These are phyloP conservation scores for Chamaecrista fasciculata DNA, from an alignment of 306 rosid species.

Conservation along the genomic window DNA sequence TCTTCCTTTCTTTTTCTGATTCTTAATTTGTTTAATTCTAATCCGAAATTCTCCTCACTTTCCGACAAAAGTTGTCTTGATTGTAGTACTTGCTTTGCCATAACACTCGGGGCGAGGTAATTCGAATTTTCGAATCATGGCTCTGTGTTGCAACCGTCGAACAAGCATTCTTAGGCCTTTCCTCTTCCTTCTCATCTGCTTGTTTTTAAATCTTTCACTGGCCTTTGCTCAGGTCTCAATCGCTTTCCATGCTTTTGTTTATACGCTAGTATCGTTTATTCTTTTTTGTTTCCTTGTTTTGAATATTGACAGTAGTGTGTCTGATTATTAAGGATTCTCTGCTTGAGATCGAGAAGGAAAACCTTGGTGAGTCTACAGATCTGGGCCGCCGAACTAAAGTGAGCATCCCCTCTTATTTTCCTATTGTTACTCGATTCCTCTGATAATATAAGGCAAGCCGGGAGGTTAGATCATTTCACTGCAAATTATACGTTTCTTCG, in stretches of 20 bases:
- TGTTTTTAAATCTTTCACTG: constrained; percentile 8
- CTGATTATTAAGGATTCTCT: constrained; percentile 48
- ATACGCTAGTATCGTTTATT: background rate
- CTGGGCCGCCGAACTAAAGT: constrained; percentile 93
- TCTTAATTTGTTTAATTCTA: background rate
- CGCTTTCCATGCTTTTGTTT: background rate
- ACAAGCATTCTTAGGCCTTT: constrained; percentile 22
- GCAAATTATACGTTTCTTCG: background rate
- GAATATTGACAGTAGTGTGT: constrained; percentile 16
- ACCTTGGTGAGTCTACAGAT: constrained; percentile 53
- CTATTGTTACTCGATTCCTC: constrained; percentile 12
- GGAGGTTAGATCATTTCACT: background rate
- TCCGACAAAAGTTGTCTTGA: background rate
- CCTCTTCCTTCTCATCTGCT: constrained; percentile 33
- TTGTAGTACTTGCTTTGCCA: background rate
- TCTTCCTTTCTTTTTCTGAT: background rate
- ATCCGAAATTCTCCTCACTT: constrained; percentile 20
- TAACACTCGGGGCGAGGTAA: background rate
- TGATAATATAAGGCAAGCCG: background rate
- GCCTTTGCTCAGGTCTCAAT: constrained; percentile 54
- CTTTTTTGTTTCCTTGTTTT: background rate
- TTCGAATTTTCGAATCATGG: constrained; percentile 34
- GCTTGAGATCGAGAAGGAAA: constrained; percentile 39
- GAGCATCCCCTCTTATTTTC: background rate
- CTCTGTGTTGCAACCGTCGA: constrained; percentile 29